These are phyloP conservation scores for Durotheca rogersii DNA, from an alignment of 495 filamentous ascomycete species.

Conservation along the genomic window DNA sequence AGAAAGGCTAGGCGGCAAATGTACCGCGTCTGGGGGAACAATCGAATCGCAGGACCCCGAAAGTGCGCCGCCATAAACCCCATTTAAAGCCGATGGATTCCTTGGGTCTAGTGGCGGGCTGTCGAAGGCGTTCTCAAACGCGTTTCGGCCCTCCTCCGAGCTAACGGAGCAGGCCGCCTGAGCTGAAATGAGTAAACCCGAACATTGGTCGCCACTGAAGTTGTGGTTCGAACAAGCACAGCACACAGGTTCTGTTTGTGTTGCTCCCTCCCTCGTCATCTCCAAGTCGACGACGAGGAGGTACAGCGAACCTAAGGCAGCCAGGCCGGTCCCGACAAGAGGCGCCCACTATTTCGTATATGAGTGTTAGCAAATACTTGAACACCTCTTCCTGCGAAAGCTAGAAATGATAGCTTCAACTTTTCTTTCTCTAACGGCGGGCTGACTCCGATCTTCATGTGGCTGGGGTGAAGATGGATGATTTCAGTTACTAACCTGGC, in stretches of 20 bases:
- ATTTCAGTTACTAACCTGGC: slow-evolving; percentile 14
- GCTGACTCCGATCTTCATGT: no score
- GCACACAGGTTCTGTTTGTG: slow-evolving; percentile 4
- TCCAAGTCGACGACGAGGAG: slow-evolving; percentile 41
- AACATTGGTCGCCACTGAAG: slow-evolving; percentile 1
- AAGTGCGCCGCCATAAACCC: neutral
- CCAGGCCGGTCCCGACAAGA: slow-evolving; percentile 54
- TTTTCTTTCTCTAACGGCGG: no score
- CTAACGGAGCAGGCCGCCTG: neutral
- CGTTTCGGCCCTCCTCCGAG: neutral
- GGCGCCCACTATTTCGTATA: slow-evolving; percentile 56
- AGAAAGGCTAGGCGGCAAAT: slow-evolving; percentile 7
- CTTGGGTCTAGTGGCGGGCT: neutral
- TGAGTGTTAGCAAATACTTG: slow-evolving; percentile 9
- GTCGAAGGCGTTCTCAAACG: neutral
- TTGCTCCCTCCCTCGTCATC: slow-evolving; percentile 19
- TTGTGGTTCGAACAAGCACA: slow-evolving; percentile 35
- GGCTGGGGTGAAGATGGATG: neutral
- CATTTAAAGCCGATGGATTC: neutral
- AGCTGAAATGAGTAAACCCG: neutral
- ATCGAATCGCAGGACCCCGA: neutral
- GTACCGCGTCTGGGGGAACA: neutral
- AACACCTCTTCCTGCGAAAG: neutral
- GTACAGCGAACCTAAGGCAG: slow-evolving; percentile 56
- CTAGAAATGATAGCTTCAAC: no score